phyloP scores from a whole-genome alignment of 1,139 yeast genomes.

The Meyerozyma guilliermondii region DNA sequence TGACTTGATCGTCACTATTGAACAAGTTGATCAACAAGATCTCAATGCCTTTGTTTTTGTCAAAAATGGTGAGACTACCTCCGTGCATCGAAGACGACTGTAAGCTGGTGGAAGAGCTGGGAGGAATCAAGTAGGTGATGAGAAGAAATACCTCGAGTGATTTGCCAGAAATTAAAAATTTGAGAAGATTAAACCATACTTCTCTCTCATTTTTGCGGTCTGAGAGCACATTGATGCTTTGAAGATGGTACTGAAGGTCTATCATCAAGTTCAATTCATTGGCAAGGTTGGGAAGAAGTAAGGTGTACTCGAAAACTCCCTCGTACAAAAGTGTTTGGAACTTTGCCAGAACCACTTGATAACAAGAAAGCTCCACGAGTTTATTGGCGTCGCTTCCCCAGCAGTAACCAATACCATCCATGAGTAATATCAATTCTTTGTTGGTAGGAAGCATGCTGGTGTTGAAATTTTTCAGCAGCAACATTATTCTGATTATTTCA shows the following conservation, averaged over 20 bases:
- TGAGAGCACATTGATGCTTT: constrained; percentile 23
- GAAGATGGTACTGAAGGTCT: constrained; percentile 42
- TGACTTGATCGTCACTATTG: constrained; percentile 42
- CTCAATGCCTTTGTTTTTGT: constrained; percentile 42
- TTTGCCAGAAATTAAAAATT: constrained; percentile 41
- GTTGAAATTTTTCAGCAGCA: constrained; percentile 36
- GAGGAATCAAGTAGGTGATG: constrained; percentile 41
- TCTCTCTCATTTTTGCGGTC: constrained; percentile 26
- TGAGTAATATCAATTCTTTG: constrained; percentile 24
- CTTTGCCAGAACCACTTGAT: constrained; percentile 34
- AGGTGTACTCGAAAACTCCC: constrained; percentile 30
- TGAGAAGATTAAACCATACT: constrained; percentile 43
- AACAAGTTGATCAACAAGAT: constrained; percentile 44
- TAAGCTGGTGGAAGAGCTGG: constrained; percentile 37
- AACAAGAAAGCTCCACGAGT: constrained; percentile 39
- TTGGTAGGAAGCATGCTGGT: constrained; percentile 15
- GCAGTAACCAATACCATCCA: constrained; percentile 42
- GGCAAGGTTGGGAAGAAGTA: constrained; percentile 32
- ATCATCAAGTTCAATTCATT: constrained; percentile 42
- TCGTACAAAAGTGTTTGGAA: constrained; percentile 33
- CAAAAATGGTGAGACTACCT: constrained; percentile 40
- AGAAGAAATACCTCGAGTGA: constrained; percentile 38
- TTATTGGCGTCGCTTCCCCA: constrained; percentile 42
- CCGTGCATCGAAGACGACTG: constrained; percentile 38
- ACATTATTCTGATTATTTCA: constrained; percentile 37